Conservation (phyloP, 257 asterid genomes). For the Nyctanthes arbortristis region DNA sequence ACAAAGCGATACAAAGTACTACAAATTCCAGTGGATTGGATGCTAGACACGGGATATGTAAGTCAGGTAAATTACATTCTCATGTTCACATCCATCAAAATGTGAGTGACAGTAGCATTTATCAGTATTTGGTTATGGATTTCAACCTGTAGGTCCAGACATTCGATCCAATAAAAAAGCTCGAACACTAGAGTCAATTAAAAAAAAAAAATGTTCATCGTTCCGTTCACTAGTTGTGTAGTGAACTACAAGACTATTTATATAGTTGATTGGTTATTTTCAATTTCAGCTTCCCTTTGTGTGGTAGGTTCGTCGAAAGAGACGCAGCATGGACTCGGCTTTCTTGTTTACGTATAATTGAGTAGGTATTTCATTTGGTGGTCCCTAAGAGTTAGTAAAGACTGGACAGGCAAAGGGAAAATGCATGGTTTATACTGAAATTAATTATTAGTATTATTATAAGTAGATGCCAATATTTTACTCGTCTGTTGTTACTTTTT, state of each 20-base stretch:
- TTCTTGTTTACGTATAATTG: conserved; percentile 13
- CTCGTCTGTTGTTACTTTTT: conserved; percentile 22
- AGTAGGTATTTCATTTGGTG: conserved; percentile 28
- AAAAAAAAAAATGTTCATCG: too few relatives aligned
- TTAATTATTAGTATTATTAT: conserved; percentile 23
- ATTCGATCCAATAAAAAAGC: too few relatives aligned
- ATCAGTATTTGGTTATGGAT: neutral
- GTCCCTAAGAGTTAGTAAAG: conserved; percentile 35
- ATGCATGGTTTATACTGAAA: conserved; percentile 7
- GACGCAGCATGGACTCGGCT: conserved; percentile 19
- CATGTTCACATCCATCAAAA: neutral
- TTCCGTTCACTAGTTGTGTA: too few relatives aligned
- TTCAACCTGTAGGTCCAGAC: too few relatives aligned
- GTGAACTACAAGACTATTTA: neutral
- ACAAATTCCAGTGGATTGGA: conserved; percentile 80
- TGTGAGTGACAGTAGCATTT: neutral
- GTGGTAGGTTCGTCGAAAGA: conserved; percentile 14
- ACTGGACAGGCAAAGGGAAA: conserved; percentile 24
- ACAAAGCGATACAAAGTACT: conserved; percentile 58
- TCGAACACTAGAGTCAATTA: too few relatives aligned
- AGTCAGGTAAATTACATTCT: conserved; percentile 55
- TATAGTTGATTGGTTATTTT: neutral
- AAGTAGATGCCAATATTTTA: conserved; percentile 33
- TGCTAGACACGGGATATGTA: conserved; percentile 72
- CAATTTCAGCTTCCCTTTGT: neutral